These are phyloP conservation scores for Diplodia sapinea DNA, from an alignment of 2,329 filamentous ascomycete species.

Conservation along the genomic window DNA sequence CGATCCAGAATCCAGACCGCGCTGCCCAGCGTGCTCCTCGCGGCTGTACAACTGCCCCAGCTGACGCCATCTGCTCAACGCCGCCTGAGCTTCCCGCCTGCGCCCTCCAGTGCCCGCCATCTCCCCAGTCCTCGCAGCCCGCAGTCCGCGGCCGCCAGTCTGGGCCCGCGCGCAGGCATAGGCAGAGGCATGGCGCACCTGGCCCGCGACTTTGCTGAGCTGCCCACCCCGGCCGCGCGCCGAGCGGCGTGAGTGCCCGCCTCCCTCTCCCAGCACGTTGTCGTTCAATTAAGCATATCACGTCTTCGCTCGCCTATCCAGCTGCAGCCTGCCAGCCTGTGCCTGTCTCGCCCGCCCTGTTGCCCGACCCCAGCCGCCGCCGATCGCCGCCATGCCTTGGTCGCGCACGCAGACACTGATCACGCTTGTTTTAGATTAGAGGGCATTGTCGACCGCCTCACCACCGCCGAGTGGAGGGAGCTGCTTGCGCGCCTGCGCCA, in stretches of 20 bases:
- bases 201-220: conserved; percentile 25
- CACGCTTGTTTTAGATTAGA: conserved; percentile 36
- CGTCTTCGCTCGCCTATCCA: conserved; percentile 24
- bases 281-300: conserved; percentile 29
- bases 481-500: conserved; percentile 35
- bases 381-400: not conserved
- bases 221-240: conserved; percentile 27
- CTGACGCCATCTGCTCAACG: not conserved
- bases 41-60: conserved; percentile 14
- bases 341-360: conserved; percentile 10
- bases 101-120: conserved; percentile 2
- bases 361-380: not conserved
- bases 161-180: conserved; percentile 20
- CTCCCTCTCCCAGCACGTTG: not conserved
- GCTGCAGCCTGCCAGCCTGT: conserved; percentile 2
- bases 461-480: conserved; percentile 42
- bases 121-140: not conserved
- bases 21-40: conserved; percentile 17
- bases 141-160: conserved; percentile 1
- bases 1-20: conserved; percentile 11
- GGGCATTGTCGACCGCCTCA: conserved; percentile 39
- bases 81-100: not conserved
- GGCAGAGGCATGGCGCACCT: conserved; percentile 26
- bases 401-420: conserved; percentile 3
- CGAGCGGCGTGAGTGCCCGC: conserved; percentile 26